phyloP scores from a whole-genome alignment of 495 filamentous ascomycete genomes.

The Penicillium manginii region DNA sequence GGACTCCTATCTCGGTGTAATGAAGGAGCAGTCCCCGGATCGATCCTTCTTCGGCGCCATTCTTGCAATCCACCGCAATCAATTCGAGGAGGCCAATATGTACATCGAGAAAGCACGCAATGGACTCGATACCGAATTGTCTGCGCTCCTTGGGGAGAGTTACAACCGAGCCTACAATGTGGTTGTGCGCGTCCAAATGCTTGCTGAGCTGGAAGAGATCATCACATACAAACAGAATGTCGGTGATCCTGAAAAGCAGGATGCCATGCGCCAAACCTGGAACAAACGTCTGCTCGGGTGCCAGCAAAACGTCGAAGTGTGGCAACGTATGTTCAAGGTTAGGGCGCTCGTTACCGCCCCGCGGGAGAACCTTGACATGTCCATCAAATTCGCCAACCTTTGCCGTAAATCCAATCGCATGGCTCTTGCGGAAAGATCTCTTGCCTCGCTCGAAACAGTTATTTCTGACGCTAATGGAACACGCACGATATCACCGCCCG shows the following conservation, averaged over 20 bases:
- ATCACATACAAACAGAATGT: constrained; percentile 93
- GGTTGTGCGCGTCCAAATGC: constrained; percentile 96
- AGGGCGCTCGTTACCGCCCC: constrained; percentile 88
- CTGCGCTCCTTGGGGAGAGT: constrained; percentile 90
- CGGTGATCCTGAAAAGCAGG: constrained; percentile 78
- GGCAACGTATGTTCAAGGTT: constrained; percentile 97
- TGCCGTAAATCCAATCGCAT: constrained; percentile 94
- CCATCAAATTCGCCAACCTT: constrained; percentile 97
- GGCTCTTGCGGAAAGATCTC: constrained; percentile 94
- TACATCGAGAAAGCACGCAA: constrained; percentile 92
- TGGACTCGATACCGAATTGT: constrained; percentile 91
- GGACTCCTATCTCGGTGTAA: constrained; percentile 92
- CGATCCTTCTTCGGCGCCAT: constrained; percentile 97
- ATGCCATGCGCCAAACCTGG: constrained; percentile 91
- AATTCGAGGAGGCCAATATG: constrained; percentile 81
- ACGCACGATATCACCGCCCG: constrained; percentile 62
- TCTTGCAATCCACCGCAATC: constrained; percentile 88
- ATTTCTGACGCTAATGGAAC: constrained; percentile 57
- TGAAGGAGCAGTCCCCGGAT: constrained; percentile 92
- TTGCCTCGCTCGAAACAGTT: constrained; percentile 76
- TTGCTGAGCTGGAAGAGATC: constrained; percentile 97
- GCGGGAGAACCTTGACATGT: constrained; percentile 95
- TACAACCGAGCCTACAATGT: constrained; percentile 96
- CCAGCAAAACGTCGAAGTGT: constrained; percentile 96
- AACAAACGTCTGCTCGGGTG: constrained; percentile 92